phyloP scores from a whole-genome alignment of 768 basidiomycete genomes.

The Stropharia rugosoannulata region DNA sequence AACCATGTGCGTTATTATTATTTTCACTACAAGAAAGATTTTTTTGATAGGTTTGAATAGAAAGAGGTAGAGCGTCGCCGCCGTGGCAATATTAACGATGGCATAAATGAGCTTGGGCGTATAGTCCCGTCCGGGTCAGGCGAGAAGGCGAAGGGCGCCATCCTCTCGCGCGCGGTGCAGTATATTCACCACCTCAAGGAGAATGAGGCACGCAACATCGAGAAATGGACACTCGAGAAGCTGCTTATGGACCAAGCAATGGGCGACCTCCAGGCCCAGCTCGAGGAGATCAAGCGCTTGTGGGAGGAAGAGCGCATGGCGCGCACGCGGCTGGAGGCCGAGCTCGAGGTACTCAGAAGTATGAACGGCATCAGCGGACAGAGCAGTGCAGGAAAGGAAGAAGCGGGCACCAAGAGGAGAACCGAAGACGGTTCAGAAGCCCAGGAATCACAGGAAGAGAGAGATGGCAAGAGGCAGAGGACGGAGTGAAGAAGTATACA shows the following conservation, averaged over 20 bases:
- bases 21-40: conserved; percentile 1
- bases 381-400: conserved; percentile 17
- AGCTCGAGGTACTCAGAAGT: conserved; percentile 56
- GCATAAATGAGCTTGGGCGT: conserved; percentile 87
- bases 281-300: conserved; percentile 77
- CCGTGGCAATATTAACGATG: conserved; percentile 94
- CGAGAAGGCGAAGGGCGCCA: conserved; percentile 87
- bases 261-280: conserved; percentile 81
- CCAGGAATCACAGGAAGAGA: conserved; percentile 25
- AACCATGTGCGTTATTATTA: conserved; percentile 59
- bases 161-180: conserved; percentile 84
- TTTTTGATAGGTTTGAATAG: conserved; percentile 38
- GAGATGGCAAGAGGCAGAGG: conserved; percentile 41
- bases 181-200: conserved; percentile 92
- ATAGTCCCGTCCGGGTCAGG: conserved; percentile 88
- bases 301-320: conserved; percentile 77
- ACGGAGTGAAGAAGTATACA: conserved; percentile 31
- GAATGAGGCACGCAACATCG: conserved; percentile 87
- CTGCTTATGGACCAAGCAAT: conserved; percentile 90
- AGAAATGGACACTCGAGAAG: conserved; percentile 94
- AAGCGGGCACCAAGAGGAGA: conserved; percentile 31
- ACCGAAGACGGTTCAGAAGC: conserved; percentile 34
- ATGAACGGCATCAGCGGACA: conserved; percentile 17
- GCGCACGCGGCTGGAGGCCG: conserved; percentile 60
- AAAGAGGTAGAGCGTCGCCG: conserved; percentile 98